Percentiles rank a stretch among this genome's conserved stretches.
Conservation (phyloP, 805 yeast species). For the Ogataea degrootiae region DNA sequence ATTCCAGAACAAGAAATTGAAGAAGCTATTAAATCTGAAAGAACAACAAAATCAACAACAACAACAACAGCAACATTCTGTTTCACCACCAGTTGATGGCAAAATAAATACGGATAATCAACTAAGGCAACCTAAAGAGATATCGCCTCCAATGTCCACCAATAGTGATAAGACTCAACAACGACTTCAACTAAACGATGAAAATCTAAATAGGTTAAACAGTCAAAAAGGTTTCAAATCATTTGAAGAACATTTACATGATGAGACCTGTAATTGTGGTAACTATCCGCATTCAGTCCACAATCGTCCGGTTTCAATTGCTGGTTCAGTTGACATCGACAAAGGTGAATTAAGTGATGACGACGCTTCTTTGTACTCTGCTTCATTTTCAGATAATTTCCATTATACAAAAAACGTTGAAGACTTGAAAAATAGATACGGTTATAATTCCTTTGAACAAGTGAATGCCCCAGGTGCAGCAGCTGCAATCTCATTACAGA, state of each 20-base stretch:
- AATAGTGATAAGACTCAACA: not conserved
- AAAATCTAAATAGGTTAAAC: slow-evolving; percentile 27
- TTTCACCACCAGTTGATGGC: not conserved
- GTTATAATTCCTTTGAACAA: slow-evolving; percentile 46
- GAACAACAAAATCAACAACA: slow-evolving; percentile 12
- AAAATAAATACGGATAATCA: not conserved
- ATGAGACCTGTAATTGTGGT: slow-evolving; percentile 57
- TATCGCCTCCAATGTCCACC: not conserved
- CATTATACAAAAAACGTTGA: slow-evolving; percentile 19
- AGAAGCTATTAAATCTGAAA: slow-evolving; percentile 56
- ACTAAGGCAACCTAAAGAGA: not conserved
- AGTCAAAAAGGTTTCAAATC: slow-evolving; percentile 20
- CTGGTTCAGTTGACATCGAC: slow-evolving; percentile 52
- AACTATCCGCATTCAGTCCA: slow-evolving; percentile 50
- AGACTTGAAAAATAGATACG: slow-evolving; percentile 23
- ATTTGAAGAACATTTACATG: slow-evolving; percentile 33
- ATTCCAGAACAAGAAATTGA: slow-evolving; percentile 67
- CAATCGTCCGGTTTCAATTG: slow-evolving; percentile 61
- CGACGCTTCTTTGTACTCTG: slow-evolving; percentile 29
- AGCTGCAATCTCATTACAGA: slow-evolving; percentile 56
- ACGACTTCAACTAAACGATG: slow-evolving; percentile 20
- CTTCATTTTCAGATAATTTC: slow-evolving; percentile 16
- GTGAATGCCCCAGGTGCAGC: slow-evolving; percentile 74
- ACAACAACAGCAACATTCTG: not conserved
- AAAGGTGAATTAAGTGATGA: slow-evolving; percentile 47